phyloP scores from a whole-genome alignment of 768 basidiomycete genomes.

The Suillus placidus region DNA sequence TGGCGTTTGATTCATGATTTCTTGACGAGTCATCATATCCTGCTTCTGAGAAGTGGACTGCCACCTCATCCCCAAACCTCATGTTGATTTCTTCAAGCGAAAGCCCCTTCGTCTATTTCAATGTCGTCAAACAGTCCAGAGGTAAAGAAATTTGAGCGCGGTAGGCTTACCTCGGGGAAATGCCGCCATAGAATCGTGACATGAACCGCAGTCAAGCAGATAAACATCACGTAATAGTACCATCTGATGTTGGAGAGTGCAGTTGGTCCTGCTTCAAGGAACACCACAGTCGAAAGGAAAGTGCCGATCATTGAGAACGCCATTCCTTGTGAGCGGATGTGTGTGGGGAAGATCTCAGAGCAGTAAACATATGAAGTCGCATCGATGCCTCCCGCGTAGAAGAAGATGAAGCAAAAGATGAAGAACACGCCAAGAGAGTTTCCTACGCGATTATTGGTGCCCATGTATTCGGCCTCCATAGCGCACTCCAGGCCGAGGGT shows the following conservation, averaged over 20 bases:
- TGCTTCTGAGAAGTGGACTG: neutral
- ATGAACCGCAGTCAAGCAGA: constrained; percentile 1
- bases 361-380: constrained; percentile 8
- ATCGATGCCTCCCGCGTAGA: constrained; percentile 11
- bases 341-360: constrained; percentile 8
- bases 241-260: constrained; percentile 3
- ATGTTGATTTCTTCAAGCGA: constrained; percentile 11
- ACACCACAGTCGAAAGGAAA: constrained; percentile 12
- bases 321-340: constrained; percentile 7
- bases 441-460: neutral
- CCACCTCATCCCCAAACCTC: constrained; percentile 12
- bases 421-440: constrained; percentile 9
- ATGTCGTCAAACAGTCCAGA: neutral
- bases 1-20: neutral
- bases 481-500: neutral
- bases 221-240: constrained; percentile 11
- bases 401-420: constrained; percentile 12
- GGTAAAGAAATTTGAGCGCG: too few species aligned
- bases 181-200: constrained; percentile 4
- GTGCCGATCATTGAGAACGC: constrained; percentile 11
- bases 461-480: constrained; percentile 2
- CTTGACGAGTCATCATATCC: neutral
- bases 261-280: constrained; percentile 5
- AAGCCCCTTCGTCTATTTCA: neutral
- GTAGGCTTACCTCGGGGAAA: constrained; percentile 8